A percentile compares a stretch with the other conserved stretches of the same genome.
These are phyloP conservation scores for Ligustrum vulgare DNA, from an alignment of 257 asterid species.

Conservation along the genomic window DNA sequence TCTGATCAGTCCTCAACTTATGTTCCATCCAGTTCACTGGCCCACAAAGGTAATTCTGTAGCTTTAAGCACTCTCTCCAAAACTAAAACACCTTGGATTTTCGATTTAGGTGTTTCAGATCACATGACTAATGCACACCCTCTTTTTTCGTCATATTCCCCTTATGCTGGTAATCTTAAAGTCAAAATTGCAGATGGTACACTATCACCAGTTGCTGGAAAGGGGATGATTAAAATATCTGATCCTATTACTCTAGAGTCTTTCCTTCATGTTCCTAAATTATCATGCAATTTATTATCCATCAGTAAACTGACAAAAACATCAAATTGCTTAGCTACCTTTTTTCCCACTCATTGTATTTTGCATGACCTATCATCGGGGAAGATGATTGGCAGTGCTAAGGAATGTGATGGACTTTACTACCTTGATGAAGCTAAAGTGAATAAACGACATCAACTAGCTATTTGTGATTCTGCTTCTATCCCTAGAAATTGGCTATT, in stretches of 20 bases:
- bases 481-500: too few species aligned
- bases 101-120: not conserved
- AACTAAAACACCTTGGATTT: not conserved
- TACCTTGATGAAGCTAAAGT: not conserved
- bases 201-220: too few species aligned
- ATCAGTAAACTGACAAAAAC: not conserved
- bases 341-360: not conserved
- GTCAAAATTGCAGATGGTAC: too few species aligned
- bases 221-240: too few species aligned
- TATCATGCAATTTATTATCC: too few species aligned
- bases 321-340: not conserved
- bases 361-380: not conserved
- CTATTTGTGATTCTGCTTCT: too few species aligned
- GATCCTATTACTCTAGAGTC: too few species aligned
- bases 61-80: not conserved
- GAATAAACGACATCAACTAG: not conserved
- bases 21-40: not conserved
- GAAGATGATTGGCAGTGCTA: slow-evolving; percentile 13
- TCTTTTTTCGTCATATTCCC: not conserved
- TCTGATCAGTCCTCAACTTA: not conserved
- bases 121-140: not conserved
- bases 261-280: too few species aligned
- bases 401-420: not conserved
- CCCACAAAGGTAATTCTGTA: not conserved
- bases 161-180: not conserved